phyloP scores from a whole-genome alignment of 371 early-diverging fungal genomes.

The Mortierella sp. region DNA sequence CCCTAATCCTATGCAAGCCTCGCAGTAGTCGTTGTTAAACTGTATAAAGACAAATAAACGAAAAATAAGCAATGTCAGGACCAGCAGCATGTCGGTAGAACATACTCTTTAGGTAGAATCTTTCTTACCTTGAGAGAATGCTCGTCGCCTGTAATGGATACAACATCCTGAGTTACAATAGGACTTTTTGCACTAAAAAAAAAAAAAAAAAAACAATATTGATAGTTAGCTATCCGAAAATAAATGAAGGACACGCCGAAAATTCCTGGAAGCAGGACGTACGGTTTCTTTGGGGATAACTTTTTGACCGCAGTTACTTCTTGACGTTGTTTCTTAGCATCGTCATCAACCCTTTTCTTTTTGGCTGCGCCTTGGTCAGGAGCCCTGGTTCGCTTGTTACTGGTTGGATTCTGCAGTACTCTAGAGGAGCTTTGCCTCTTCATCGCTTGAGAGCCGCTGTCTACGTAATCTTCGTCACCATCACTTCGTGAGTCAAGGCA shows the following conservation, averaged over 20 bases:
- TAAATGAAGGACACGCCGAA: not conserved
- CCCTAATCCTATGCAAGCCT: constrained; percentile 76
- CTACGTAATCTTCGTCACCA: constrained; percentile 8
- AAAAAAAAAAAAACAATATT: not conserved
- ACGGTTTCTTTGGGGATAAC: not conserved
- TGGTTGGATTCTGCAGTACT: not conserved
- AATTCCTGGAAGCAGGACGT: not conserved
- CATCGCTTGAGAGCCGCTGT: constrained; percentile 11
- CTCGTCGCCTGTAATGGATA: constrained; percentile 21
- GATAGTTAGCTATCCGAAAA: not conserved
- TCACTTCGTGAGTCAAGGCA: constrained; percentile 1
- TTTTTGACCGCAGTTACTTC: not conserved
- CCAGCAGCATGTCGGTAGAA: not conserved
- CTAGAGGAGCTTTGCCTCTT: constrained; percentile 20
- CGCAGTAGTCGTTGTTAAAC: constrained; percentile 75
- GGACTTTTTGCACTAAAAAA: constrained; percentile 2
- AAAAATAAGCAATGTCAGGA: not conserved
- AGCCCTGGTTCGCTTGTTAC: constrained; percentile 30
- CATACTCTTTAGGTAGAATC: not conserved
- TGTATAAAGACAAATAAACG: constrained; percentile 14
- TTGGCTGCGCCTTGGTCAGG: constrained; percentile 16
- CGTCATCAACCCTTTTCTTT: constrained; percentile 23
- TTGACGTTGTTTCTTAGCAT: constrained; percentile 1
- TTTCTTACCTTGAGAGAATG: constrained; percentile 9
- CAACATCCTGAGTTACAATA: not conserved